A percentile compares a stretch with the other conserved stretches of the same genome.
Conservation (phyloP, 2,329 filamentous ascomycete species). For the Cadophora luteo-olivacea region DNA sequence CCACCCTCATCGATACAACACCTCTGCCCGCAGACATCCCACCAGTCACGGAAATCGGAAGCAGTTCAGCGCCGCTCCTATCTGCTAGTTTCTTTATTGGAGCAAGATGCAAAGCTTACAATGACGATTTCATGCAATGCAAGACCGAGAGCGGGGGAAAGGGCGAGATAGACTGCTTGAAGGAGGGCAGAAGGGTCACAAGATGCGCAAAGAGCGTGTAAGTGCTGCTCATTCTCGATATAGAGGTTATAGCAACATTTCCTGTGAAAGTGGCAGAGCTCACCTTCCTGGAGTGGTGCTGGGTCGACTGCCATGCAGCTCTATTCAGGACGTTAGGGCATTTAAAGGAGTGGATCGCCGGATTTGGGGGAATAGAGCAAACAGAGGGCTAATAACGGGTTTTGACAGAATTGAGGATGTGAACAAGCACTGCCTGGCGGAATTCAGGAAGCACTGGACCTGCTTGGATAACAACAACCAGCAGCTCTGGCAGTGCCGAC, state of each 20-base stretch:
- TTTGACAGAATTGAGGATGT: constrained; percentile 82
- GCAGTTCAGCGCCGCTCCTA: constrained; percentile 88
- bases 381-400: constrained; percentile 22
- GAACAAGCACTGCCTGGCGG: constrained; percentile 89
- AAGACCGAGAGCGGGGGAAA: constrained; percentile 91
- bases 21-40: constrained; percentile 92
- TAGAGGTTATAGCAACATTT: background rate
- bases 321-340: background rate
- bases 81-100: constrained; percentile 97
- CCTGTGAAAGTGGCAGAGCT: background rate
- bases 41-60: constrained; percentile 90
- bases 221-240: constrained; percentile 50
- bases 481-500: constrained; percentile 93
- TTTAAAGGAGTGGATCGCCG: background rate
- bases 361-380: background rate
- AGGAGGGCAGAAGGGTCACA: constrained; percentile 95
- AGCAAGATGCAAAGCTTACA: constrained; percentile 91
- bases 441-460: constrained; percentile 94
- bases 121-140: constrained; percentile 99
- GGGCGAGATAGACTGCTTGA: constrained; percentile 93
- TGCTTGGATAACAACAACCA: constrained; percentile 98
- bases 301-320: background rate
- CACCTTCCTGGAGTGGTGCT: background rate
- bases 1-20: constrained; percentile 92
- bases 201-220: constrained; percentile 97